Base-by-base conservation (phyloP, 2,329 filamentous ascomycete species). In the Aspergillus transmontanensis region DNA sequence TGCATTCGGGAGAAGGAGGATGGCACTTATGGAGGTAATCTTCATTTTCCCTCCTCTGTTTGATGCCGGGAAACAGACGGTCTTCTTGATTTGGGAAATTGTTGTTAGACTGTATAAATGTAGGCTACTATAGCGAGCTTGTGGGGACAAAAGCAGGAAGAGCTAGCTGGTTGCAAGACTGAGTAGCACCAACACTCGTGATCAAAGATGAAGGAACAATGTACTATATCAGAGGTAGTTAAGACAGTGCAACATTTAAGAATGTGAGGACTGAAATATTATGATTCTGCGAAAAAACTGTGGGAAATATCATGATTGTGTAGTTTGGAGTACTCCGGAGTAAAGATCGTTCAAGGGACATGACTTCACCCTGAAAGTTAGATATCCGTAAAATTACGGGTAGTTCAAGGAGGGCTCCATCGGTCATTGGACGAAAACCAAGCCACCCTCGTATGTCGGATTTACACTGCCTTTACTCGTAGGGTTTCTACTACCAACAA, bases 1-100 rank as follows among this genome's bases (percentile, higher is more conserved):
- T 6, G 68, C 61, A 9, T 68, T 68, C 45, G 71, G 73, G 43
- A 75, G 64, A 21, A 78, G 67, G 6, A 79, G 61, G 9, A 74
- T 58, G 14, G 68, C 61, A 36, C 74, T 67, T 51, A 67, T 64
- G 57, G 67, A 68, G 1, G 72, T 63, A 23, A 78, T 53, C 68
- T 75, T 79, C 77, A 79, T 78, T 23, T 21, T 11, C 6, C 19
- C 6, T 3, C 19, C 7, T 41, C 39, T 41, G 7, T n/a, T 41
- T 9, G 39, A 41, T 14, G 21, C 21, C 21, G 21, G 45, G 23
- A 23, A 46, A 23, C 21, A 4, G 21, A 26, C 23, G 12, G 9
- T 26, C 45, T 28, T 48, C 43, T 11, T 46, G 43, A 23, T 14
- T 9, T 14, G 43, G 21, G 11, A 46, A 21, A 21, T 46, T 10